These are phyloP conservation scores for Bertia moriformis DNA, from an alignment of 2,329 filamentous ascomycete genomes.

Conservation along the genomic window DNA sequence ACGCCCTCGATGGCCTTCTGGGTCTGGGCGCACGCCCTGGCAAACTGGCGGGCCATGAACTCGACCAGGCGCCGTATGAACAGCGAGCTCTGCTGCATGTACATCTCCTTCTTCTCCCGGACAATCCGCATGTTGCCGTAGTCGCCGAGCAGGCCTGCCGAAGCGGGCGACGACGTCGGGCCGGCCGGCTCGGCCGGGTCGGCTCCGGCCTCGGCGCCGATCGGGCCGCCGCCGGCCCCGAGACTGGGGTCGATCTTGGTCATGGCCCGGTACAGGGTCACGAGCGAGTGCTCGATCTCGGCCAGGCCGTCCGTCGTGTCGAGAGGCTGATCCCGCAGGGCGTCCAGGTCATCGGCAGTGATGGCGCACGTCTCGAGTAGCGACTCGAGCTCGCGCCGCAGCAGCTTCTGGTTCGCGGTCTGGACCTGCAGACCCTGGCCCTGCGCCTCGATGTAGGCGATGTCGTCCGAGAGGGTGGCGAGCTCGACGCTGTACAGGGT, in stretches of 20 bases:
- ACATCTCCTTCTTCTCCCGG: conserved; percentile 86
- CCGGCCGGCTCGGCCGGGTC: conserved; percentile 20
- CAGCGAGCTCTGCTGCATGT: conserved; percentile 57
- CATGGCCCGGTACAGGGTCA: conserved; percentile 82
- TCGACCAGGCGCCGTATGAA: conserved; percentile 71
- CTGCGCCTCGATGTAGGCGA: conserved; percentile 93
- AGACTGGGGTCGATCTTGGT: conserved; percentile 79
- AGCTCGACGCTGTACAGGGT: conserved; percentile 92
- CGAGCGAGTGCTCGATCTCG: conserved; percentile 63
- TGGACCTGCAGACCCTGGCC: conserved; percentile 94
- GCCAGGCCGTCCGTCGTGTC: conserved; percentile 57
- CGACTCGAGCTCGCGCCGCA: conserved; percentile 77
- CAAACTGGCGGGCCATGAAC: conserved; percentile 72
- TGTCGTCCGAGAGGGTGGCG: conserved; percentile 88
- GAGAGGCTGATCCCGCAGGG: conserved; percentile 59
- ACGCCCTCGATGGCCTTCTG: conserved; percentile 47
- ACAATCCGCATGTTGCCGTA: conserved; percentile 86
- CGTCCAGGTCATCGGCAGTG: conserved; percentile 58
- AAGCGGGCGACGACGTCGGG: conserved; percentile 13
- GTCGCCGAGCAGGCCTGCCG: conserved; percentile 47
- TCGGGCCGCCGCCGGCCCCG: conserved; percentile 32
- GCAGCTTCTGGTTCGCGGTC: conserved; percentile 86
- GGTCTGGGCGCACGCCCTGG: conserved; percentile 57
- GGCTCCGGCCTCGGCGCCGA: conserved; percentile 29
- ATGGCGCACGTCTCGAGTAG: conserved; percentile 87